These are phyloP conservation scores for Cyanidium caldarium DNA, from an alignment of 23 red algal species.

Conservation along the genomic window DNA sequence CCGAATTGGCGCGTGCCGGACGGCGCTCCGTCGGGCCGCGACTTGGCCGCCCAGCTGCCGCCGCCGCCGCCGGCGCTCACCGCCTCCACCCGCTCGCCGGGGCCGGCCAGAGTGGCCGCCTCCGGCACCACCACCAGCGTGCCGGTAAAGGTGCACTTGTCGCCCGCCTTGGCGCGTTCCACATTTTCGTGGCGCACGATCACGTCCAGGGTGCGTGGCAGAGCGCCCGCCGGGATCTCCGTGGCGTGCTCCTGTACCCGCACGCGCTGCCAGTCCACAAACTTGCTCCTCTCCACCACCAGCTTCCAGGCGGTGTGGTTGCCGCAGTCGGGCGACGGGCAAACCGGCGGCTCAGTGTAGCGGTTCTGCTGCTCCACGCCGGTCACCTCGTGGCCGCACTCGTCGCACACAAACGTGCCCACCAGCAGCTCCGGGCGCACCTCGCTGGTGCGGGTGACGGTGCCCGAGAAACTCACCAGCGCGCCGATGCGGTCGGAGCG, in stretches of 20 bases:
- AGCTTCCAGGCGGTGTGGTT: constrained; percentile 80
- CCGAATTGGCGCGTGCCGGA: constrained; percentile 81
- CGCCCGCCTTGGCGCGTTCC: constrained; percentile 87
- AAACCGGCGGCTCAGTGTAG: constrained; percentile 86
- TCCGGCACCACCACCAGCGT: constrained; percentile 90
- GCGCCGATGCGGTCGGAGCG: constrained; percentile 57
- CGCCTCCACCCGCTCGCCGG: constrained; percentile 74
- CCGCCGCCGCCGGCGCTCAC: constrained; percentile 17
- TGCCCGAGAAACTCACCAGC: constrained; percentile 60
- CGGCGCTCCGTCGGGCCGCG: constrained; percentile 51
- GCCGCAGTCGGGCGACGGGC: constrained; percentile 36
- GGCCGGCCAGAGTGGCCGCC: constrained; percentile 49
- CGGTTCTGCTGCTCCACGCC: constrained; percentile 92
- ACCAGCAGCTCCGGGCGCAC: constrained; percentile 75
- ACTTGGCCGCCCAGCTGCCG: neutral
- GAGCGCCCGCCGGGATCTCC: constrained; percentile 93
- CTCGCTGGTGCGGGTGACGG: constrained; percentile 86
- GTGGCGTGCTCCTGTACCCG: constrained; percentile 75
- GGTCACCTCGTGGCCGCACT: constrained; percentile 44
- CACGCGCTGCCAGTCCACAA: constrained; percentile 91
- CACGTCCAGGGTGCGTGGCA: constrained; percentile 92
- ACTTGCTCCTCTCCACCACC: constrained; percentile 45
- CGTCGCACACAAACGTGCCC: constrained; percentile 51
- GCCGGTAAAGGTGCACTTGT: constrained; percentile 69
- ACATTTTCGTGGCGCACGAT: constrained; percentile 94